Conservation (phyloP, 2,329 filamentous ascomycete genomes). For the Pseudopyricularia cyperi region DNA sequence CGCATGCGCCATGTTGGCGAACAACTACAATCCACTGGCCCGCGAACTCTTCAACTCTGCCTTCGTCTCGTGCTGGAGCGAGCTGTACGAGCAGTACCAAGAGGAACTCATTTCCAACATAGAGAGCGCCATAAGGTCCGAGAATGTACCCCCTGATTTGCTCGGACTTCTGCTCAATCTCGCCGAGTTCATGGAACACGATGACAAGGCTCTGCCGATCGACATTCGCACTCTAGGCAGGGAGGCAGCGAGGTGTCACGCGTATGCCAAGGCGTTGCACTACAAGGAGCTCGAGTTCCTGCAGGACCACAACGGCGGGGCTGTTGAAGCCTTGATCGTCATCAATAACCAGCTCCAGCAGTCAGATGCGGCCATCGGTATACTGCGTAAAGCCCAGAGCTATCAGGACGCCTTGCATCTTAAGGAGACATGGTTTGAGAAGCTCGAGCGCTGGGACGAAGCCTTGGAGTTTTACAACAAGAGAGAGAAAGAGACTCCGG, state of each 20-base stretch:
- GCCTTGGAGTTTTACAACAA: slow-evolving; percentile 84
- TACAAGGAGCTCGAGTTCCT: slow-evolving; percentile 99
- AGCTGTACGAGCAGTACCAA: slow-evolving; percentile 92
- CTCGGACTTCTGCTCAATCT: slow-evolving; percentile 88
- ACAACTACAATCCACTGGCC: slow-evolving; percentile 81
- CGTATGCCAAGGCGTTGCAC: slow-evolving; percentile 93
- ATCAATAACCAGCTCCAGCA: slow-evolving; percentile 99
- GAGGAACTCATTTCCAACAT: slow-evolving; percentile 94
- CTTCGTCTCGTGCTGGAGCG: slow-evolving; percentile 98
- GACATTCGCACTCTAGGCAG: slow-evolving; percentile 90
- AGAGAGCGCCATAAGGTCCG: slow-evolving; percentile 86
- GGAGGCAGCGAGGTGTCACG: slow-evolving; percentile 92
- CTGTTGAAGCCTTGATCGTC: slow-evolving; percentile 92
- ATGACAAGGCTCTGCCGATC: slow-evolving; percentile 95
- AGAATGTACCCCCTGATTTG: slow-evolving; percentile 91
- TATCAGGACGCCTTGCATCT: slow-evolving; percentile 90
- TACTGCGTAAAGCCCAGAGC: slow-evolving; percentile 85
- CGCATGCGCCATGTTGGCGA: slow-evolving; percentile 83
- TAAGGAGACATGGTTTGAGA: slow-evolving; percentile 98
- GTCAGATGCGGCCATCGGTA: slow-evolving; percentile 95
- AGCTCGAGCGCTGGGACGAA: slow-evolving; percentile 96
- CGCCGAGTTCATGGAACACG: slow-evolving; percentile 99
- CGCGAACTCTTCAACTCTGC: slow-evolving; percentile 96
- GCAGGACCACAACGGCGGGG: slow-evolving; percentile 89
- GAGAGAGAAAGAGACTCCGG: slow-evolving; percentile 58